A percentile compares a stretch with the other conserved stretches of the same genome.
Evolutionary conservation across 2,329 filamentous ascomycete species (phyloP).

Genomic region (Fonsecaea monophora): DNA sequence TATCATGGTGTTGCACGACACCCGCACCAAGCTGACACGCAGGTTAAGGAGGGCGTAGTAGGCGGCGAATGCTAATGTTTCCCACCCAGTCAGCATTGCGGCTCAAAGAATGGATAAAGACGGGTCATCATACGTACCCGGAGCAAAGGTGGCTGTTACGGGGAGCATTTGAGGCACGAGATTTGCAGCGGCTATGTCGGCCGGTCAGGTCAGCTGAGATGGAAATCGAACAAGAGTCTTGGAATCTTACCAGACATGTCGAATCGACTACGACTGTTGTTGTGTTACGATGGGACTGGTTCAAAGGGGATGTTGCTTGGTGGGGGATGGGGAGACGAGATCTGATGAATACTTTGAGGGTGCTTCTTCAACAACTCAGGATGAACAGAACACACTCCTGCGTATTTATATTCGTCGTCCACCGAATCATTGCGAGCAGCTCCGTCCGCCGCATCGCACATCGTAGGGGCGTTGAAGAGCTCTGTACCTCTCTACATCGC

Average conservation of each 20-base stretch:
- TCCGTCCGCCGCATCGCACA: too few relatives aligned
- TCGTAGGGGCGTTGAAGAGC: too few relatives aligned
- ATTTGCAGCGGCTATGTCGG: constrained; percentile 33
- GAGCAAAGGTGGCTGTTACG: constrained; percentile 37
- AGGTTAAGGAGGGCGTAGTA: constrained; percentile 53
- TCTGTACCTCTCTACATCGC: too few relatives aligned
- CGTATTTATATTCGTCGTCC: background rate
- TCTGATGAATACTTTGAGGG: background rate
- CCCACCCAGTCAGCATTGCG: constrained; percentile 45
- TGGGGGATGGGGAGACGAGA: background rate
- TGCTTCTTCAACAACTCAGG: too few relatives aligned
- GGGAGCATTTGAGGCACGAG: constrained; percentile 42
- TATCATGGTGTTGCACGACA: constrained; percentile 43
- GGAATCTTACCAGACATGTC: constrained; percentile 23
- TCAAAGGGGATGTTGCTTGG: too few relatives aligned
- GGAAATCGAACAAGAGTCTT: background rate
- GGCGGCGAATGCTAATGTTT: constrained; percentile 51
- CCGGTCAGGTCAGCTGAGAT: constrained; percentile 5
- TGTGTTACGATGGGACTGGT: too few relatives aligned
- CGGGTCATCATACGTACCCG: constrained; percentile 14
- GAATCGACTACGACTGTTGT: background rate
- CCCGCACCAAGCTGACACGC: constrained; percentile 47
- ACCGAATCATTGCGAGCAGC: background rate
- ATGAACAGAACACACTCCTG: too few relatives aligned
- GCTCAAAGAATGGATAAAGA: constrained; percentile 8